Conservation (phyloP, 139 green algal genomes). For the Chlamydomonas sp. region DNA sequence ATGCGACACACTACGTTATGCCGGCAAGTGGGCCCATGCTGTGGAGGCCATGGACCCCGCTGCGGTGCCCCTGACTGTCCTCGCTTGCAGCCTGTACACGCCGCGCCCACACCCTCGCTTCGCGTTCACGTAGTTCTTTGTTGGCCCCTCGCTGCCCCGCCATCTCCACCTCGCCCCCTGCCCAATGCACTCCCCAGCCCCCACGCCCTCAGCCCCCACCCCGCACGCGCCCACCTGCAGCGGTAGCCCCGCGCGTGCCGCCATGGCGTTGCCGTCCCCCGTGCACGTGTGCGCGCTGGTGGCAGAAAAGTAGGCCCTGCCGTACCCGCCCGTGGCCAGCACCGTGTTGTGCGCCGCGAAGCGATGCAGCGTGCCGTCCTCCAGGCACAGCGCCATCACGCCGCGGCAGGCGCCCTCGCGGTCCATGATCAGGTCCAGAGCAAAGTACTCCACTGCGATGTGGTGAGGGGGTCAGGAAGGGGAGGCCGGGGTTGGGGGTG, state of each 20-base stretch:
- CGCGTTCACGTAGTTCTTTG: too few species aligned
- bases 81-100: too few species aligned
- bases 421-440: constrained; percentile 99
- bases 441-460: constrained; percentile 97
- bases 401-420: constrained; percentile 81
- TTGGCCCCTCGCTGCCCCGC: too few species aligned
- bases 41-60: too few species aligned
- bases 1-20: too few species aligned
- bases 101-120: too few species aligned
- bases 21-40: too few species aligned
- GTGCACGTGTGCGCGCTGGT: constrained; percentile 99
- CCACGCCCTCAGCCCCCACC: too few species aligned
- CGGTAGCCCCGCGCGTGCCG: constrained; percentile 90
- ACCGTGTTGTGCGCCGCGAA: constrained; percentile 94
- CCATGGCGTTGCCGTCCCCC: constrained; percentile 95
- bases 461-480: background rate
- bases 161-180: too few species aligned
- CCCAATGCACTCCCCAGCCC: too few species aligned
- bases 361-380: constrained; percentile 98
- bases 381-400: constrained; percentile 96
- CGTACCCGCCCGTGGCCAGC: constrained; percentile 97
- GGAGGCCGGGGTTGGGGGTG: background rate
- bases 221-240: too few species aligned
- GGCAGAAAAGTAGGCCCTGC: constrained; percentile 95
- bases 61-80: too few species aligned